Evolutionary conservation across 2,329 filamentous ascomycete genomes (phyloP), one percentile per base, ranked within the genome.

Genomic region (Leptographium wingfieldii): DNA sequence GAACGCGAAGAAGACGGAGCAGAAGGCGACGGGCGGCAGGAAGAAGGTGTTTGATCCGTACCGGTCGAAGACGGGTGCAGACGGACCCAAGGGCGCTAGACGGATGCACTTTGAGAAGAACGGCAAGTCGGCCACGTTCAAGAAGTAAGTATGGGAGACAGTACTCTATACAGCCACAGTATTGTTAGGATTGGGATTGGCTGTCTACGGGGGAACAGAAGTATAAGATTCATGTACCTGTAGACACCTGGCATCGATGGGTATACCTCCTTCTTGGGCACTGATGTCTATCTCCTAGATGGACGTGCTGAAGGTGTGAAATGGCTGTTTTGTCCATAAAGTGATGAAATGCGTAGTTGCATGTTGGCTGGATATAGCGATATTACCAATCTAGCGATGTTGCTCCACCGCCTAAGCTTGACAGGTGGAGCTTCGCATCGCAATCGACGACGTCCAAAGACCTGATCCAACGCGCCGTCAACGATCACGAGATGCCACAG

Each of bases 111-210:
- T 66, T 25, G 70, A 70, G 55, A 67, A 67, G 67, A 61, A 64
- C 31, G 68, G 69, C 33, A 72, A 71, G 65, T 67, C 69, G 27
- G 71, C 72, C 12, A 73, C 70, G 51, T 77, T 76, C n/a, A 74
- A 75, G 66, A 75, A 74, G 54, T 60, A 59, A 19, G 10, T n/a
- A 1, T 6, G 6, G 43, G 9, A 5, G 22, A 35, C 14, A 48
- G 33, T 5, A 40, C 5, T 53, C 11, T 29, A 6, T 11, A 12
- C 11, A 22, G 19, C 16, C 2, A 2, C n/a, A 27, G 19, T 29
- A 56, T 56, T 56, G 9, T 56, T 40, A 43, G 12, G 31, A 3
- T 7, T 31, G 31, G 22, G 40, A 43, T 19, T 46, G 43, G 49
- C 25, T 52, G 49, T 46, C 40, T n/a, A 10, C 43, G 43, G 10